phyloP scores from a whole-genome alignment of 768 basidiomycete species.

The Vararia minispora region DNA sequence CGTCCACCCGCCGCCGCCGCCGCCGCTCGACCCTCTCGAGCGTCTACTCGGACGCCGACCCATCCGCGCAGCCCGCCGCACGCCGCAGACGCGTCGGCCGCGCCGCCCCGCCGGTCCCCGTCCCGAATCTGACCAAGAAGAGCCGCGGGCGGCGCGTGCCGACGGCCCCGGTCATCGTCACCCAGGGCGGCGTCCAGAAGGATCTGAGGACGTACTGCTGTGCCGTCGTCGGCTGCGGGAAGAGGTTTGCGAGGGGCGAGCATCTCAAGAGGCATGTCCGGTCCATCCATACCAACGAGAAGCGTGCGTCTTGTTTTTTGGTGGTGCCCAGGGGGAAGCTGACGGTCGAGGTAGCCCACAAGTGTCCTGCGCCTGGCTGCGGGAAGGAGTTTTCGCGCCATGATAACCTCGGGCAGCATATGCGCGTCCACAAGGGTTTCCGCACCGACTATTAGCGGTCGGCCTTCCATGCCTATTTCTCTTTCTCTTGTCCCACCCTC shows the following conservation, averaged over 20 bases:
- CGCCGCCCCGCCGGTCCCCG: constrained; percentile 52
- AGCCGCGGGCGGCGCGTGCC: constrained; percentile 71
- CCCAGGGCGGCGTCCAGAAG: constrained; percentile 19
- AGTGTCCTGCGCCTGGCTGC: constrained; percentile 71
- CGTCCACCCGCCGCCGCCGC: too few species aligned
- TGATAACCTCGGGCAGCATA: constrained; percentile 83
- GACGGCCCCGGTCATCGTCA: constrained; percentile 26
- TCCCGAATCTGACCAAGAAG: constrained; percentile 73
- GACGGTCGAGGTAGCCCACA: too few species aligned
- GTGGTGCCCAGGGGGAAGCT: too few species aligned
- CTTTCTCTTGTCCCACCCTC: background rate
- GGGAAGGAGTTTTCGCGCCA: constrained; percentile 79
- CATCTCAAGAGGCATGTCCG: constrained; percentile 84
- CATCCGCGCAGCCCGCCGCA: too few species aligned
- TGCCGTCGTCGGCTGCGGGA: constrained; percentile 73
- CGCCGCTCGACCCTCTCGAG: too few species aligned
- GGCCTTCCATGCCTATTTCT: background rate
- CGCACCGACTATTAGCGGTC: background rate
- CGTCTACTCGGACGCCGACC: too few species aligned
- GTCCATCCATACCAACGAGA: constrained; percentile 86
- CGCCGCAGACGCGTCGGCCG: constrained; percentile 23
- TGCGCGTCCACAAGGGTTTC: constrained; percentile 59
- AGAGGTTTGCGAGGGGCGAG: constrained; percentile 81
- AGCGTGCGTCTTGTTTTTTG: constrained; percentile 48
- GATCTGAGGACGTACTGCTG: constrained; percentile 45